phyloP scores from a whole-genome alignment of 1,284 basidiomycete genomes.

The Irpex sp. region DNA sequence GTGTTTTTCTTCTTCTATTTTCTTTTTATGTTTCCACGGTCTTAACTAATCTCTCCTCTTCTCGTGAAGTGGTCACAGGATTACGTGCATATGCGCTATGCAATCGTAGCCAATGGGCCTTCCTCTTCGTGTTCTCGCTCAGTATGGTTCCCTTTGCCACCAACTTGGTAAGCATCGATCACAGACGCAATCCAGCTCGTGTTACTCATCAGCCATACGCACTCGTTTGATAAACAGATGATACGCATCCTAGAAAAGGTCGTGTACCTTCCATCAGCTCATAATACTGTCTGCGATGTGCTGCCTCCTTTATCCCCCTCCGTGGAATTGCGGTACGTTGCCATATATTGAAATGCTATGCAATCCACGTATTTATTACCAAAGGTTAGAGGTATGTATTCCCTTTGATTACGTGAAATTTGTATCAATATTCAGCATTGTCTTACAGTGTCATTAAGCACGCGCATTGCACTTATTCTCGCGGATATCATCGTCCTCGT shows the following conservation, averaged over 20 bases:
- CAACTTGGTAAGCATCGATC: not conserved
- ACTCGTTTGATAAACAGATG: not conserved
- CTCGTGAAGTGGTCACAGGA: not conserved
- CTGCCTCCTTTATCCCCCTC: not conserved
- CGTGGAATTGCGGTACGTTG: not conserved
- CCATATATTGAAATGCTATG: not conserved
- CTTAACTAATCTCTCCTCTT: not conserved
- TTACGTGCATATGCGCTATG: not conserved
- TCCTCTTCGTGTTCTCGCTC: not conserved
- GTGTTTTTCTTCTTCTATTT: not conserved
- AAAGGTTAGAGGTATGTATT: not conserved
- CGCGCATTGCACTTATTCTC: not conserved
- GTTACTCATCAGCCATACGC: not conserved
- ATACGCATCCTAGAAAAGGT: not conserved
- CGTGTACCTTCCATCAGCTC: not conserved
- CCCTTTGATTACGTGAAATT: not conserved
- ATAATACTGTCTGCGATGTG: not conserved
- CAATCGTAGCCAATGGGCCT: not conserved
- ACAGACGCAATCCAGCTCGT: too few species aligned
- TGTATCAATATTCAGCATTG: not conserved
- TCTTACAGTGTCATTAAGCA: not conserved
- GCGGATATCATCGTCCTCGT: not conserved
- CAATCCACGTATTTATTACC: not conserved
- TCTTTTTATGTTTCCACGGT: not conserved
- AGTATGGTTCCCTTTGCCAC: not conserved